Conservation (phyloP, 2,329 filamentous ascomycete species). For the Phyllosticta ampelicida region DNA sequence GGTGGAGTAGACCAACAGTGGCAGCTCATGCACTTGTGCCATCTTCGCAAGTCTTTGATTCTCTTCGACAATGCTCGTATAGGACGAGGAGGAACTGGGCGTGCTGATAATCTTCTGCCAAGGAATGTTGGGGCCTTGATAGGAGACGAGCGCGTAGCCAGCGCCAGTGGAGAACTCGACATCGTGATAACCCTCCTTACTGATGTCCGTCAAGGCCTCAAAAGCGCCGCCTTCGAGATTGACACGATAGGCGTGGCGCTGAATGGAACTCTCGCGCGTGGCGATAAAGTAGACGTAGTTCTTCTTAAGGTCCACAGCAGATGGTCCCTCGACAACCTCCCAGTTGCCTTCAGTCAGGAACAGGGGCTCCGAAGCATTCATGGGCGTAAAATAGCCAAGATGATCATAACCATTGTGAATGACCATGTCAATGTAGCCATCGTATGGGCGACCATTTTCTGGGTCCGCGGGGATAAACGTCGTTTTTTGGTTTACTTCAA, state of each 20-base stretch:
- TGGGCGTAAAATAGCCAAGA: slow-evolving; percentile 80
- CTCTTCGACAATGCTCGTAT: slow-evolving; percentile 64
- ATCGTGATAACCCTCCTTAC: slow-evolving; percentile 64
- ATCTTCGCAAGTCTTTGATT: slow-evolving; percentile 60
- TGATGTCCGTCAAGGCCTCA: slow-evolving; percentile 61
- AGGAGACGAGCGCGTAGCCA: slow-evolving; percentile 74
- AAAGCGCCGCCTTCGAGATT: slow-evolving; percentile 69
- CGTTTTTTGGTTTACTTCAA: slow-evolving; percentile 83
- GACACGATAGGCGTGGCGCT: slow-evolving; percentile 87
- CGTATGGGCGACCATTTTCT: slow-evolving; percentile 59
- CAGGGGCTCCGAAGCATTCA: slow-evolving; percentile 71
- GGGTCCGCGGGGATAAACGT: slow-evolving; percentile 78
- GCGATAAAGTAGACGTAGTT: slow-evolving; percentile 87
- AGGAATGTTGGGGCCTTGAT: slow-evolving; percentile 74
- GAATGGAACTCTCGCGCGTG: slow-evolving; percentile 76
- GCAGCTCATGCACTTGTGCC: slow-evolving; percentile 68
- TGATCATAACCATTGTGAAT: slow-evolving; percentile 83
- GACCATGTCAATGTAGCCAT: slow-evolving; percentile 88
- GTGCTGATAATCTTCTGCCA: slow-evolving; percentile 88
- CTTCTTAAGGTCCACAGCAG: slow-evolving; percentile 70
- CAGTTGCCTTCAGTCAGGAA: slow-evolving; percentile 82
- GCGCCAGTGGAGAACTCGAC: slow-evolving; percentile 76
- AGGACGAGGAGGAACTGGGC: slow-evolving; percentile 53
- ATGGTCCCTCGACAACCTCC: slow-evolving; percentile 83
- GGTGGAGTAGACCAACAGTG: slow-evolving; percentile 70